A percentile compares a stretch with the other conserved stretches of the same genome.
Evolutionary conservation across 768 basidiomycete species (phyloP).

Genomic region (Podaxis carcinomalis): DNA sequence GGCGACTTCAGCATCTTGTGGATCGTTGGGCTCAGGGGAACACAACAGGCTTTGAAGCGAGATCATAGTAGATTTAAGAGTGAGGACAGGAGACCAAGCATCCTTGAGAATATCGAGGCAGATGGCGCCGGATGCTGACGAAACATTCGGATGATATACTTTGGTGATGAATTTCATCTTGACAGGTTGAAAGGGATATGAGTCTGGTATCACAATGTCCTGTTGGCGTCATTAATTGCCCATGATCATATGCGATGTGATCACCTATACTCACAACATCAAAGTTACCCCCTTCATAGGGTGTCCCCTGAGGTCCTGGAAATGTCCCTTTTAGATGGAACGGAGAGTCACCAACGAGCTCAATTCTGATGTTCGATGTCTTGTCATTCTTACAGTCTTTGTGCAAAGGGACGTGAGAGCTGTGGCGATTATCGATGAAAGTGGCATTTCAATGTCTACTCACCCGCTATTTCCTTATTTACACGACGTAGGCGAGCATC

Average conservation of each 20-base stretch:
- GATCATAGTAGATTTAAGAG: slow-evolving; percentile 93
- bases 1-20: slow-evolving; percentile 97
- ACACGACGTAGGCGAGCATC: slow-evolving; percentile 88
- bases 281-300: slow-evolving; percentile 88
- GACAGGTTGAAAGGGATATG: slow-evolving; percentile 89
- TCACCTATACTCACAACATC: slow-evolving; percentile 66
- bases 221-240: slow-evolving; percentile 24
- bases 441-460: slow-evolving; percentile 14
- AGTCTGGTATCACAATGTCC: slow-evolving; percentile 92
- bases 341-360: slow-evolving; percentile 83
- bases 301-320: slow-evolving; percentile 88
- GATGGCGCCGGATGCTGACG: slow-evolving; percentile 91
- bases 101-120: slow-evolving; percentile 87
- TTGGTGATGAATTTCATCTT: slow-evolving; percentile 99
- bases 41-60: slow-evolving; percentile 91
- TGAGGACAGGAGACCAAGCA: slow-evolving; percentile 94
- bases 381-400: slow-evolving; percentile 95
- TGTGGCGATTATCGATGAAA: slow-evolving; percentile 5
- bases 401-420: slow-evolving; percentile 6
- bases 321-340: slow-evolving; percentile 92
- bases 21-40: slow-evolving; percentile 93
- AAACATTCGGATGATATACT: slow-evolving; percentile 94
- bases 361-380: slow-evolving; percentile 80
- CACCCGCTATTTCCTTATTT: slow-evolving; percentile 91
- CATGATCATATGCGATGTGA: background rate